A percentile compares a stretch with the other conserved stretches of the same genome.
phyloP scores from a whole-genome alignment of 352 stramenopile genomes.

The Phytophthora chlamydospora region DNA sequence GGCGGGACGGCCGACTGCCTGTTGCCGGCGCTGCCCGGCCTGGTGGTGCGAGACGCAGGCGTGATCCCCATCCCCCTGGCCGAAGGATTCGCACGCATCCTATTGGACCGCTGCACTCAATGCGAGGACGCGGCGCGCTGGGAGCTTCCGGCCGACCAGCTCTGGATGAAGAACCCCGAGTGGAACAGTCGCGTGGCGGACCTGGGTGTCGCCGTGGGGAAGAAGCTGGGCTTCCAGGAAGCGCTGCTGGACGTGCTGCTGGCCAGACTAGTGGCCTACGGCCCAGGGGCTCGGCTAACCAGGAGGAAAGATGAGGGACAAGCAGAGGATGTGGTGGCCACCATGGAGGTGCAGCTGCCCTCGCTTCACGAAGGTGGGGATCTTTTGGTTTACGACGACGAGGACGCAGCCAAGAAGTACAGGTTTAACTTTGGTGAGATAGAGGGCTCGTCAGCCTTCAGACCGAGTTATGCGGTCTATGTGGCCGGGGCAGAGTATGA shows the following conservation, averaged over 20 bases:
- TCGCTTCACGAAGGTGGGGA: slow-evolving; percentile 10
- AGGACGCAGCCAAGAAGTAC: slow-evolving; percentile 1
- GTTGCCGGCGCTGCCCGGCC: slow-evolving; percentile 7
- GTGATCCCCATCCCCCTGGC: slow-evolving; percentile 10
- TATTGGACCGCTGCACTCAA: slow-evolving; percentile 5
- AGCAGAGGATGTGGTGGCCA: background rate
- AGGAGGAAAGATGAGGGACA: background rate
- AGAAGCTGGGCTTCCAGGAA: slow-evolving; percentile 13
- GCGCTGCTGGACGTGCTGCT: slow-evolving; percentile 8
- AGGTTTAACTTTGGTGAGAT: slow-evolving; percentile 7
- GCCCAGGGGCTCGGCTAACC: background rate
- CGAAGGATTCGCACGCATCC: slow-evolving; percentile 3
- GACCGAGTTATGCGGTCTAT: slow-evolving; percentile 10
- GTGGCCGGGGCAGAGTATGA: slow-evolving; percentile 7
- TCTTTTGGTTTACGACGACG: slow-evolving; percentile 12
- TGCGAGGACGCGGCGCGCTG: background rate
- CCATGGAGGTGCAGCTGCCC: slow-evolving; percentile 14
- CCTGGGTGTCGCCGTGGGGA: background rate
- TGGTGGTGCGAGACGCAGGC: slow-evolving; percentile 11
- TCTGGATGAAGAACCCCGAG: slow-evolving; percentile 20
- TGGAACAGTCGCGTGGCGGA: slow-evolving; percentile 11
- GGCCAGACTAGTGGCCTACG: slow-evolving; percentile 8
- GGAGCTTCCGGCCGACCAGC: slow-evolving; percentile 3
- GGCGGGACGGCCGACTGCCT: background rate
- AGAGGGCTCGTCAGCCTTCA: background rate